Evolutionary conservation across 208 protist species (phyloP).

Genomic region (Porcisia hertigi): DNA sequence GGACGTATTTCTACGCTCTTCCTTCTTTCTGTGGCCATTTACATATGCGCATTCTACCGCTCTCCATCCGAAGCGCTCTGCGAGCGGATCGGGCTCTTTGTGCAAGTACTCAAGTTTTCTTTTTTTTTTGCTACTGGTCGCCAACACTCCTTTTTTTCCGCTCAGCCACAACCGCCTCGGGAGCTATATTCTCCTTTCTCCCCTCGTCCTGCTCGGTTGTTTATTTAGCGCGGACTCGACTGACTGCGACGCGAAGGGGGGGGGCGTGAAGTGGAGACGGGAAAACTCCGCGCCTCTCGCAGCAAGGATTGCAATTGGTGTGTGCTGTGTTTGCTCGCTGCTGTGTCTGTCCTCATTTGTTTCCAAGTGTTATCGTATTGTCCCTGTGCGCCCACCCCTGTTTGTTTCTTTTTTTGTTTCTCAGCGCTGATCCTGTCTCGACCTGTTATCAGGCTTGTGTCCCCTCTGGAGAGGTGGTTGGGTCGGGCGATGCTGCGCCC

Average conservation of each 20-base stretch:
- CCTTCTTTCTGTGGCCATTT: not conserved
- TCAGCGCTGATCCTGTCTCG: not conserved
- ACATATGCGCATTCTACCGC: not conserved
- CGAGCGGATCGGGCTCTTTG: not conserved
- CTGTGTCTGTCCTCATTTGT: not conserved
- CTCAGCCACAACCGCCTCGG: no score
- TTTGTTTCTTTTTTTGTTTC: not conserved
- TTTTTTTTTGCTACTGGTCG: no score
- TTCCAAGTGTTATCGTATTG: no score
- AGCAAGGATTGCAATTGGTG: not conserved
- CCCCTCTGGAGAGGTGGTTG: not conserved
- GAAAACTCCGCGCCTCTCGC: not conserved
- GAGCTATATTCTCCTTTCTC: not conserved
- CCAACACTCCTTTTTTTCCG: not conserved
- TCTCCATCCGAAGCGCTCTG: not conserved
- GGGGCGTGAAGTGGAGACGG: not conserved
- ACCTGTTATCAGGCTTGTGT: not conserved
- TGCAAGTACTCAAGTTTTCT: not conserved
- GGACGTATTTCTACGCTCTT: not conserved
- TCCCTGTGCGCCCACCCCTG: not conserved
- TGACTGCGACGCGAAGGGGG: not conserved
- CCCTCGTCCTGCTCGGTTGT: not conserved
- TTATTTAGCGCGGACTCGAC: not conserved
- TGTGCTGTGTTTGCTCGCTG: not conserved
- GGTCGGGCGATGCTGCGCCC: not conserved